A percentile compares a stretch with the other conserved stretches of the same genome.
Evolutionary conservation across 2,329 filamentous ascomycete genomes (phyloP).

Genomic region (Pseudopithomyces chartarum): DNA sequence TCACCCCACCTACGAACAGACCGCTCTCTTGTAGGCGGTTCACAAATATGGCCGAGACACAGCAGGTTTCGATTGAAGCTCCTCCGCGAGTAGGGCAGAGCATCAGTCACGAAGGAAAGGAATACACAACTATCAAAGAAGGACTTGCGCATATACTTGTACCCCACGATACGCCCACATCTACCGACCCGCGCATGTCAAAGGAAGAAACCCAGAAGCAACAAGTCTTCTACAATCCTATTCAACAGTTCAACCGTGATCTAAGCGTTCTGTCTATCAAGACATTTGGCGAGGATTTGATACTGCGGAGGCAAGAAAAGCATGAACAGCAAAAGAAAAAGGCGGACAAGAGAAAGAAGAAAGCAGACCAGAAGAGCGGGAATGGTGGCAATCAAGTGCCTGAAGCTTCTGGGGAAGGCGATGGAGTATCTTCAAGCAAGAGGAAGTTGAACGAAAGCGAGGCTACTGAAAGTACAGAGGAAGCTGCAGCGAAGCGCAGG

Average conservation of each 20-base stretch:
- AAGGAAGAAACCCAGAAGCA: conserved; percentile 65
- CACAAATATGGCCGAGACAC: conserved; percentile 15
- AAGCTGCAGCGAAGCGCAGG: conserved; percentile 30
- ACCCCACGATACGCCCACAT: conserved; percentile 57
- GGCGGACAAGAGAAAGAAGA: conserved; percentile 28
- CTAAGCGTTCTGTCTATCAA: conserved; percentile 91
- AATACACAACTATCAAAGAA: conserved; percentile 68
- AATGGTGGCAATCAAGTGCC: background rate
- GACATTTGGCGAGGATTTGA: conserved; percentile 75
- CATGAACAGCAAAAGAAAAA: conserved; percentile 49
- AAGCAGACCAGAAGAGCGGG: conserved; percentile 16
- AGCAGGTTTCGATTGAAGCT: conserved; percentile 30
- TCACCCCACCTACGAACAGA: conserved; percentile 23
- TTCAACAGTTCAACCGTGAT: conserved; percentile 98
- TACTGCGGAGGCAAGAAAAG: conserved; percentile 54
- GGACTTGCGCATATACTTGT: conserved; percentile 71
- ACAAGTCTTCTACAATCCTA: conserved; percentile 95
- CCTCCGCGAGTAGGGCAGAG: conserved; percentile 35
- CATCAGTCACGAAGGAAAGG: conserved; percentile 54
- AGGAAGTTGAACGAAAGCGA: conserved; percentile 28
- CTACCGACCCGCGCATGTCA: conserved; percentile 53
- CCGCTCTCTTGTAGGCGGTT: background rate
- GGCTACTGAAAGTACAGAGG: conserved; percentile 6
- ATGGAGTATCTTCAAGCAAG: conserved; percentile 25
- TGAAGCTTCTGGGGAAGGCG: conserved; percentile 1